A percentile compares a stretch with the other conserved stretches of the same genome.
Conservation (phyloP, 2,329 filamentous ascomycete species). For the Colletotrichum gloeosporioides region DNA sequence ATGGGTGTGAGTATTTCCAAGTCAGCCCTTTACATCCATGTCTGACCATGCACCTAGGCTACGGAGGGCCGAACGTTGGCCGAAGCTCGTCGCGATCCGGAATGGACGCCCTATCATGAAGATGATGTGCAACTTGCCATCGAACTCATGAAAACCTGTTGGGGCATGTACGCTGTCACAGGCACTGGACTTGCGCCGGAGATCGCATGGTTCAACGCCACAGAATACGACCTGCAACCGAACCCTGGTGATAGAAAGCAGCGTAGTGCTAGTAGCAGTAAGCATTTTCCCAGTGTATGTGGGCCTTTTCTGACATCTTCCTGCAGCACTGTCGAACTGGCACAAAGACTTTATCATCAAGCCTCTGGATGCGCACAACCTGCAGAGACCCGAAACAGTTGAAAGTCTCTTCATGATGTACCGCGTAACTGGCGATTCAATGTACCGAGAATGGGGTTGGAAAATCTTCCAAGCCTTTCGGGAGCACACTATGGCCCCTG, state of each 20-base stretch:
- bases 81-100: neutral
- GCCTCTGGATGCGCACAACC: slow-evolving; percentile 67
- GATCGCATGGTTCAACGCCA: slow-evolving; percentile 87
- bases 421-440: slow-evolving; percentile 75
- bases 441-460: slow-evolving; percentile 79
- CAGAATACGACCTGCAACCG: slow-evolving; percentile 57
- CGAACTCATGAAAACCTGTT: slow-evolving; percentile 95
- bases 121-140: slow-evolving; percentile 85
- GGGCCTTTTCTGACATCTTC: neutral
- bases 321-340: slow-evolving; percentile 55
- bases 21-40: neutral
- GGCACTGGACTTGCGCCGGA: slow-evolving; percentile 88
- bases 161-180: slow-evolving; percentile 93
- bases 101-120: slow-evolving; percentile 47
- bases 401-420: slow-evolving; percentile 82
- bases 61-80: neutral
- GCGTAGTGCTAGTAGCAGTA: neutral
- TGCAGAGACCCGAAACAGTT: slow-evolving; percentile 77
- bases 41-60: neutral
- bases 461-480: slow-evolving; percentile 77
- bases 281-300: neutral
- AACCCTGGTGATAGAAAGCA: slow-evolving; percentile 32
- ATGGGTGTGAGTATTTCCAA: neutral
- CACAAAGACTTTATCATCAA: slow-evolving; percentile 83
- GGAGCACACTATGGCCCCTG: slow-evolving; percentile 66